These are phyloP conservation scores for Akebia trifoliata DNA, from an alignment of 164 flowering plant species.

Conservation along the genomic window DNA sequence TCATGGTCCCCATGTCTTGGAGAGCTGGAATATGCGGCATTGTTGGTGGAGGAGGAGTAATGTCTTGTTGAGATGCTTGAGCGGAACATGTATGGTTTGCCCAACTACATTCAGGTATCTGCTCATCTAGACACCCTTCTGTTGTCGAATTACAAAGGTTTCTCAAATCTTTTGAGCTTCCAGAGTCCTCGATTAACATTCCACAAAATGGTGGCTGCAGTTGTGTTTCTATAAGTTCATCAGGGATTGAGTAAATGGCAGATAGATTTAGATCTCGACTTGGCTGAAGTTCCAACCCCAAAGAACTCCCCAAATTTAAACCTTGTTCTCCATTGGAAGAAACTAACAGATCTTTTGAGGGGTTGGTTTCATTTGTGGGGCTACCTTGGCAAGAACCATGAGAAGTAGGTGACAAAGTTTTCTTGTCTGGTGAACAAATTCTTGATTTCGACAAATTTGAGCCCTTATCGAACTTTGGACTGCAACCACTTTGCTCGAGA, in stretches of 20 bases:
- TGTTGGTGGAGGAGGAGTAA: slow-evolving; percentile 15
- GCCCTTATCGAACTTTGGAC: slow-evolving; percentile 23
- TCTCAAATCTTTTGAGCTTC: slow-evolving; percentile 79
- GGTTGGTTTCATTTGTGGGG: slow-evolving; percentile 38
- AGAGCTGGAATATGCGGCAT: slow-evolving; percentile 23
- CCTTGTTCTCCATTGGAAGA: slow-evolving; percentile 26
- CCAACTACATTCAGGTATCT: slow-evolving; percentile 37
- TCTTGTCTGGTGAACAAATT: slow-evolving; percentile 66
- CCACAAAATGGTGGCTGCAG: slow-evolving; percentile 45
- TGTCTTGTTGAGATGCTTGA: slow-evolving; percentile 23
- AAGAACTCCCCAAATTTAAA: slow-evolving; percentile 17
- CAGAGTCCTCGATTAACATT: slow-evolving; percentile 69
- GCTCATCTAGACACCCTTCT: slow-evolving; percentile 45
- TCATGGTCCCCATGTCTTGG: slow-evolving; percentile 48
- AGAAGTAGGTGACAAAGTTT: slow-evolving; percentile 67
- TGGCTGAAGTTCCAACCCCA: slow-evolving; percentile 26
- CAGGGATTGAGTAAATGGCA: slow-evolving; percentile 31
- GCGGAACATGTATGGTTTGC: slow-evolving; percentile 25
- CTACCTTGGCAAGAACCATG: slow-evolving; percentile 75
- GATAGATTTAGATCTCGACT: slow-evolving; percentile 28
- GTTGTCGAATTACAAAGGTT: slow-evolving; percentile 50
- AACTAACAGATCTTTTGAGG: slow-evolving; percentile 27
- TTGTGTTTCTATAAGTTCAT: slow-evolving; percentile 28
- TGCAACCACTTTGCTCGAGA: slow-evolving; percentile 21
- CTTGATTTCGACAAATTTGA: slow-evolving; percentile 35